Conservation (phyloP, 2,329 filamentous ascomycete species). For the Cladosporium colombiae region DNA sequence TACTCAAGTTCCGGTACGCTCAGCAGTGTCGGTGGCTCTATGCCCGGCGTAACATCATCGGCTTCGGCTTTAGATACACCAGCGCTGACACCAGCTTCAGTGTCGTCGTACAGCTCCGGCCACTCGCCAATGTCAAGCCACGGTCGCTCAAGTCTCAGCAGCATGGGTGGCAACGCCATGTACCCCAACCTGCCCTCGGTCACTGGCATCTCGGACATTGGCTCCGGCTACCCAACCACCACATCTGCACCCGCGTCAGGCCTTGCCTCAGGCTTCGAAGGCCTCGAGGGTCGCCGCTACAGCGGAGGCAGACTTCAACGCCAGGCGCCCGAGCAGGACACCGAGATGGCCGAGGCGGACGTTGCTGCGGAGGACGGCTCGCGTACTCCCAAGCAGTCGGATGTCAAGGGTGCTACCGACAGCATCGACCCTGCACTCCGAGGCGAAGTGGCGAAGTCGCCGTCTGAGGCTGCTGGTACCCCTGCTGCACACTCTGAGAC, state of each 20-base stretch:
- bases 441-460: constrained; percentile 29
- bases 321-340: constrained; percentile 48
- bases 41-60: constrained; percentile 42
- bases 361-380: constrained; percentile 40
- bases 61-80: constrained; percentile 63
- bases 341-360: constrained; percentile 55
- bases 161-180: constrained; percentile 58
- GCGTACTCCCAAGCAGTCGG: constrained; percentile 38
- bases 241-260: constrained; percentile 68
- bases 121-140: constrained; percentile 76
- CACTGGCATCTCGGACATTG: constrained; percentile 62
- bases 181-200: constrained; percentile 76
- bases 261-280: constrained; percentile 64
- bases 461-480: constrained; percentile 32
- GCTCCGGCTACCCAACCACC: constrained; percentile 61
- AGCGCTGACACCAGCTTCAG: constrained; percentile 73
- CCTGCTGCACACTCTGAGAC: constrained; percentile 33
- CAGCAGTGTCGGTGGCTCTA: constrained; percentile 41
- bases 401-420: constrained; percentile 33
- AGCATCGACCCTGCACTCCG: constrained; percentile 42
- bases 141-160: constrained; percentile 56
- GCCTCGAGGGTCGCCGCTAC: constrained; percentile 62
- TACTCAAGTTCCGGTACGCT: constrained; percentile 27
- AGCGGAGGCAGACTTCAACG: constrained; percentile 62
- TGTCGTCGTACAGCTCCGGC: constrained; percentile 72